Evolutionary conservation across 345 rosid species (phyloP), one percentile per base, ranked within the genome.

Genomic region (Salix brachista): DNA sequence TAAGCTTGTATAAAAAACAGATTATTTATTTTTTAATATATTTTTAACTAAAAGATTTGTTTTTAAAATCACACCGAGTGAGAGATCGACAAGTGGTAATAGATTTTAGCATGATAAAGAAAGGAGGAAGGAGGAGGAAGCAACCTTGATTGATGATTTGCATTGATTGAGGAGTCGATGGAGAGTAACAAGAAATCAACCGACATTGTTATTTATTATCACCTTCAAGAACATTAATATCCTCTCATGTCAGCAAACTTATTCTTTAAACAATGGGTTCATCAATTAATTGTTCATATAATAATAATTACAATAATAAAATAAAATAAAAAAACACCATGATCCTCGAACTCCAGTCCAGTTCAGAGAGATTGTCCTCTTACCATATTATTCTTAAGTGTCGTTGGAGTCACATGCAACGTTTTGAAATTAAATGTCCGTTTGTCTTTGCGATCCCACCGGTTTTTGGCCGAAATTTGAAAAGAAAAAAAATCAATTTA

Each of bases 141-240:
- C 67, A 64, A 69, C n/a, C 26, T 61, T 65, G 44, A 77, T 77
- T 70, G 60, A 77, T 79, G 74, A 75, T 79, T 85, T 73, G 85
- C 87, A 82, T 84, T 83, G 89, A 85, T 87, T 78, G 86, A 62
- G 81, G 78, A 23, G 6, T 21, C 46, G 69, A 41, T 19, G 48
- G 73, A 21, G 84, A 72, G 85, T 83, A 75, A 64, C 65, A 23
- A 65, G 21, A 39, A 84, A 80, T 85, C 88, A 82, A 84, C 80
- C 74, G 61, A 83, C 74, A 58, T 8, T 58, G 34, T 70, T 52
- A 46, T 41, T 54, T 4, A 61, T 67, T 48, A 50, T 14, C 8
- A 65, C 14, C 8, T 4, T 36, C 37, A 7, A 25, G 23, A 6
- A 3, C 50, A 37, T 42, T 28, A 13, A 18, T 37, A n/a, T 70